Evolutionary conservation across 2,329 filamentous ascomycete genomes (phyloP).

Genomic region (Penicillium sclerotiorum): DNA sequence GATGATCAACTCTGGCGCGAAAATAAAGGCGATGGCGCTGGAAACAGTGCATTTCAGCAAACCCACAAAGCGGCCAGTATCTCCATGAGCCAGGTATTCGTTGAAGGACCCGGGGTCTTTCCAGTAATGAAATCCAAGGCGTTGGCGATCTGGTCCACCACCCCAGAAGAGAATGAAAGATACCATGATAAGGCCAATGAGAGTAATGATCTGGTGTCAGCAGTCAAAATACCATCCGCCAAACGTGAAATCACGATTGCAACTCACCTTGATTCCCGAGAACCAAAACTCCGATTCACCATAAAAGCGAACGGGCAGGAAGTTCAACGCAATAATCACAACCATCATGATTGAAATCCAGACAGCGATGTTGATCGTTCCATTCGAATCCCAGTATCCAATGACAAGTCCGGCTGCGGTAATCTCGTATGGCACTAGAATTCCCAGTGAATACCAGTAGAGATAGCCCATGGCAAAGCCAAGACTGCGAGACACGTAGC

Average conservation of each 20-base stretch:
- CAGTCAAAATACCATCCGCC: background rate
- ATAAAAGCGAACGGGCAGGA: conserved; percentile 53
- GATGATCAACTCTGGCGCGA: conserved; percentile 59
- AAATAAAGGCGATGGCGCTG: conserved; percentile 58
- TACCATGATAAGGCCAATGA: conserved; percentile 55
- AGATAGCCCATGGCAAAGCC: conserved; percentile 48
- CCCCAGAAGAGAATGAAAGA: conserved; percentile 60
- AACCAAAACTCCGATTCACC: conserved; percentile 61
- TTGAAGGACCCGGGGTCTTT: conserved; percentile 53
- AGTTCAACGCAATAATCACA: conserved; percentile 57
- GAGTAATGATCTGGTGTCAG: conserved; percentile 45
- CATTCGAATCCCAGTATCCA: conserved; percentile 58
- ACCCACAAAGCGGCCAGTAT: conserved; percentile 55
- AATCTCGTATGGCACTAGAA: conserved; percentile 61
- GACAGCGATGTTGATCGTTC: conserved; percentile 44
- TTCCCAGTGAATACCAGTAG: conserved; percentile 53
- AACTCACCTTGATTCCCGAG: conserved; percentile 46
- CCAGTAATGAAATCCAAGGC: conserved; percentile 57
- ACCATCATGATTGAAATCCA: conserved; percentile 62
- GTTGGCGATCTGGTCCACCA: conserved; percentile 55
- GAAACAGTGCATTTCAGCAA: conserved; percentile 55
- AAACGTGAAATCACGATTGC: background rate
- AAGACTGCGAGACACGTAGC: conserved; percentile 46
- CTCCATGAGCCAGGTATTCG: conserved; percentile 49
- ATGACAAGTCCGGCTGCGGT: conserved; percentile 68